Evolutionary conservation across 441 rosid genomes (phyloP).

Genomic region (Dalechampia spathulata): DNA sequence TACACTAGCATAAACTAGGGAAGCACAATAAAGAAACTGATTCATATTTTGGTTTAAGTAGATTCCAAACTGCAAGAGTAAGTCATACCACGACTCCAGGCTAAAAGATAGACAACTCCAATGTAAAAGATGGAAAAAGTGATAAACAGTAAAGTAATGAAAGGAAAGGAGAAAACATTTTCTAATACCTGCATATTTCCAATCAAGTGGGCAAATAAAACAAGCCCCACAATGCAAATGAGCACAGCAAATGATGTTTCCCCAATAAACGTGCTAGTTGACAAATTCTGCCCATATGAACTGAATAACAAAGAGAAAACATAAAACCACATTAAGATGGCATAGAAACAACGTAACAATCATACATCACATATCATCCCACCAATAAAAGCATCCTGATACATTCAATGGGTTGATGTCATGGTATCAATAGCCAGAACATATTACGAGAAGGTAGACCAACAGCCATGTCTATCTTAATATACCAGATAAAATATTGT

Average conservation of each 20-base stretch:
- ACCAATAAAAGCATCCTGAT: neutral
- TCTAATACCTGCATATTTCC: constrained; percentile 85
- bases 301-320: constrained; percentile 34
- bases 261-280: constrained; percentile 76
- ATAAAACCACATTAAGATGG: constrained; percentile 6
- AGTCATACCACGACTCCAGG: neutral
- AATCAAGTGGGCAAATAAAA: constrained; percentile 86
- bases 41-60: neutral
- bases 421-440: neutral
- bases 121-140: too few relatives aligned
- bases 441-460: neutral
- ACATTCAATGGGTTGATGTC: neutral
- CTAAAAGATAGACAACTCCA: too few relatives aligned
- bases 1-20: neutral
- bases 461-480: neutral
- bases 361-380: neutral
- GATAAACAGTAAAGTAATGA: neutral
- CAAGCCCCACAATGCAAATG: constrained; percentile 79
- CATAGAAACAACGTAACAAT: neutral
- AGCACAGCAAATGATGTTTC: constrained; percentile 86
- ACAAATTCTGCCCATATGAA: constrained; percentile 89
- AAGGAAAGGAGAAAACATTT: constrained; percentile 15
- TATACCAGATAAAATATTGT: neutral
- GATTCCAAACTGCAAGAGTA: neutral
- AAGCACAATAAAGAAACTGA: neutral